Conservation (phyloP, 768 basidiomycete genomes). For the Pluteus cervinus region DNA sequence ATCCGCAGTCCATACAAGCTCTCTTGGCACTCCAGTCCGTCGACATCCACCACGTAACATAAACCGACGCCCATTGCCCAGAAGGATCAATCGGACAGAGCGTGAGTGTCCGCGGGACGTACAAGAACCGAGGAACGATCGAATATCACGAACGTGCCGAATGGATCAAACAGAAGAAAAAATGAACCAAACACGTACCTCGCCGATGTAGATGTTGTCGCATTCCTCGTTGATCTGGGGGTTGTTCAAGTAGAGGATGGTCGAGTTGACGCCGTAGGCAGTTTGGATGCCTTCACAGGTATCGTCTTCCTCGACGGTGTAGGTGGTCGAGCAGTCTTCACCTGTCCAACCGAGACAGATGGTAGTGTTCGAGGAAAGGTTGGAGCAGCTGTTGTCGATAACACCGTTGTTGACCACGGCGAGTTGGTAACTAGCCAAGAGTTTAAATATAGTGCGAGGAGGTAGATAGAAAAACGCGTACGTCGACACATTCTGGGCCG, state of each 20-base stretch:
- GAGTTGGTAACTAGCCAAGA: constrained; percentile 59
- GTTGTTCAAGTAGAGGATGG: constrained; percentile 63
- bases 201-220: constrained; percentile 68
- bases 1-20: no score
- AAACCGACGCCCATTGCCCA: no score
- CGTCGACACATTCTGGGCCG: constrained; percentile 56
- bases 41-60: no score
- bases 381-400: constrained; percentile 51
- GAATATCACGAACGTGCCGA: no score
- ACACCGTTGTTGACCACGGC: constrained; percentile 47
- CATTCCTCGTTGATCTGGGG: constrained; percentile 56
- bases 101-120: no score
- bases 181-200: constrained; percentile 39
- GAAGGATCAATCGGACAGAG: no score
- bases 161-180: not conserved
- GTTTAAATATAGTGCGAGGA: not conserved
- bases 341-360: constrained; percentile 59
- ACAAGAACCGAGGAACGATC: no score
- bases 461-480: constrained; percentile 22
- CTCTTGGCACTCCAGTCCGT: no score
- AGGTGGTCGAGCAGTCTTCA: constrained; percentile 57
- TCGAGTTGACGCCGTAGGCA: constrained; percentile 37
- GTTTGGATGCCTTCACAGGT: constrained; percentile 47
- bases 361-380: constrained; percentile 42
- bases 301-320: constrained; percentile 52